Base-by-base conservation (phyloP, 208 protist genomes). In the Trypanosomatidae sp. region DNA sequence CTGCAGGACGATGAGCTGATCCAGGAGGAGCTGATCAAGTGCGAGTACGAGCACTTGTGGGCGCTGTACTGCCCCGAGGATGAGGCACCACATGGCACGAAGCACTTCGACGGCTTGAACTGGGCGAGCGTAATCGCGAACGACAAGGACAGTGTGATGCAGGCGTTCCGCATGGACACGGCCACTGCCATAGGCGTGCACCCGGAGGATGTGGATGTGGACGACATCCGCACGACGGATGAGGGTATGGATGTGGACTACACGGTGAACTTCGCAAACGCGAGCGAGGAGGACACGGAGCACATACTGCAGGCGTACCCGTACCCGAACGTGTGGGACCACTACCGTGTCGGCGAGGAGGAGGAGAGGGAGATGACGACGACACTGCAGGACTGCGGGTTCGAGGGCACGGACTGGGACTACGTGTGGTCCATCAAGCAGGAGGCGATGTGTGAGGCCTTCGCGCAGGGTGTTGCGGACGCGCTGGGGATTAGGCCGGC, bases 131-230 rank as follows among this genome's bases (percentile, higher is more conserved):
- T 79, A 36, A 64, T 90, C 36, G 74, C 78, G 53, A 62, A 66
- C 49, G 17, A 47, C 59, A 44, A 19, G 8, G 33, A 71, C 4
- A 69, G 65, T 47, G 69, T 90, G 33, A 43, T 60, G 33, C 69
- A 71, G 25, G 76, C 82, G 44, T 93, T 91, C 76, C 46, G 68
- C 43, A 65, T 77, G 22, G 88, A 91, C 47, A 77, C 77, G n/a
- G 79, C 78, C 66, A 62, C 74, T 69, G 74, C 77, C 30, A 56
- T 82, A 47, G 70, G 70, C 49, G 66, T 75, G 43, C 60, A 19
- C 5, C 64, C 60, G n/a, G 56, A 62, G 55, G 74, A 78, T 36
- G 64, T 88, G 8, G 76, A 83, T 47, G 76, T 84, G 53, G 46
- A 50, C 62, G 72, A 66, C 53, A 59, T 76, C 71, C 36, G 66